Base-by-base conservation (phyloP, 1,139 yeast genomes). In the Kodamaea derodonti region DNA sequence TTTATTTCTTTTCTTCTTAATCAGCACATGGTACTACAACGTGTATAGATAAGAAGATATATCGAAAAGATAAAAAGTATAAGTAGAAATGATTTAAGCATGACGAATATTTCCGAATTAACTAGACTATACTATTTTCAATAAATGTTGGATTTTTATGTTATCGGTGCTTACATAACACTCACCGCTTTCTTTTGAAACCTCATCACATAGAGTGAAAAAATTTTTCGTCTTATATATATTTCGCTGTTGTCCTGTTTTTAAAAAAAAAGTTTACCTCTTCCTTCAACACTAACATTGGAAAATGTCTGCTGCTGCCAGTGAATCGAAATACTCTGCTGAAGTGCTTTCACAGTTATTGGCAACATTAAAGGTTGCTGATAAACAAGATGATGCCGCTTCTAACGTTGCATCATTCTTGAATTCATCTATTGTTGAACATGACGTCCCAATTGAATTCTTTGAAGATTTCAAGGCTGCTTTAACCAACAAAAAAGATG, bases 401-500 rank as follows among this genome's bases (percentile, higher is more conserved):
- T 65, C 84, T 57, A 87, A 86, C 65, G 85, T 92, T 59, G 80
- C 97, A 50, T 80, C 95, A 46, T 90, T 92, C 76, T 78, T 92
- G 70, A 92, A 90, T 73, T 95, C 97, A 51, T 86, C 94, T 58
- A 88, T 90, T 69, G 92, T 90, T 65, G 98, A 92, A 75, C 97
- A 92, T 72, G 97, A 90, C 71, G 95, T 90, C 51, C 98, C 99
- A 57, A 81, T 75, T 59, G 81, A 80, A 62, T 88, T 90, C 78
- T 86, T 90, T 65, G 66, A 65, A 44, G 80, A 84, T 62, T 78
- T 92, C 64, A 73, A 75, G 65, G 77, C 76, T 57, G 82, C 94
- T 54, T 71, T 90, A 58, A 72, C 74, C 64, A 77, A 80, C 78
- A 84, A 84, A 80, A 88, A 90, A 78, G 75, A 75, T 55, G 68